phyloP scores from a whole-genome alignment of 1,284 basidiomycete genomes.

The Ceratobasidium theobromae region DNA sequence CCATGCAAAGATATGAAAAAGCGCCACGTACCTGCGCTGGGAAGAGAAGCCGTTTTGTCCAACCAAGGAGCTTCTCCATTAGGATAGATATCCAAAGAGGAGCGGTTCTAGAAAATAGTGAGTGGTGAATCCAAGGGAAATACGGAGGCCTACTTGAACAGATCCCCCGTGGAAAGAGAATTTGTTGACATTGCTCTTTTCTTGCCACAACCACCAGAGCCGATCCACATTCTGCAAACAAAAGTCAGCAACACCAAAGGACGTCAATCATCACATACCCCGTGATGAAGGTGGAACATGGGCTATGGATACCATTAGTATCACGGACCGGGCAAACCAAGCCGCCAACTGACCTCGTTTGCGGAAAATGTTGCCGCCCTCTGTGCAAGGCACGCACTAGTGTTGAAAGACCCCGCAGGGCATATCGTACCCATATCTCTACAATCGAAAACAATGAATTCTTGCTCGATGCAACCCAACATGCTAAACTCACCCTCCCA shows the following conservation, averaged over 20 bases:
- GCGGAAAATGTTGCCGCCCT: constrained; percentile 11
- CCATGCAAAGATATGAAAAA: background rate
- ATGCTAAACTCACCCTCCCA: constrained; percentile 10
- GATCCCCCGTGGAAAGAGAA: background rate
- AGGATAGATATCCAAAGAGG: background rate
- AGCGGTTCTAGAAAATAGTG: background rate
- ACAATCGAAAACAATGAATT: background rate
- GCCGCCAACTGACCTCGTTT: constrained; percentile 15
- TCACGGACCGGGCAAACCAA: background rate
- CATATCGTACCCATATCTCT: constrained; percentile 4
- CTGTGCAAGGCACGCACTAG: background rate
- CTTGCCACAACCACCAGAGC: constrained; percentile 26
- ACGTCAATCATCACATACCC: background rate
- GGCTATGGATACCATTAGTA: background rate
- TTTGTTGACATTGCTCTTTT: background rate
- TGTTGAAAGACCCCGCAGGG: background rate
- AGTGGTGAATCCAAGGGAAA: background rate
- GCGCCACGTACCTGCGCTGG: constrained; percentile 4
- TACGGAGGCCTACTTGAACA: background rate
- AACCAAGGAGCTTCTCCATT: constrained; percentile 11
- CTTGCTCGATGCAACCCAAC: background rate
- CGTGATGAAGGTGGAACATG: constrained; percentile 20
- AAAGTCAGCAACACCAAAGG: background rate
- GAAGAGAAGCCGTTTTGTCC: background rate
- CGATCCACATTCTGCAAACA: constrained; percentile 9